Evolutionary conservation across 1,284 basidiomycete genomes (phyloP).

Genomic region (Ceratobasidium sp.): DNA sequence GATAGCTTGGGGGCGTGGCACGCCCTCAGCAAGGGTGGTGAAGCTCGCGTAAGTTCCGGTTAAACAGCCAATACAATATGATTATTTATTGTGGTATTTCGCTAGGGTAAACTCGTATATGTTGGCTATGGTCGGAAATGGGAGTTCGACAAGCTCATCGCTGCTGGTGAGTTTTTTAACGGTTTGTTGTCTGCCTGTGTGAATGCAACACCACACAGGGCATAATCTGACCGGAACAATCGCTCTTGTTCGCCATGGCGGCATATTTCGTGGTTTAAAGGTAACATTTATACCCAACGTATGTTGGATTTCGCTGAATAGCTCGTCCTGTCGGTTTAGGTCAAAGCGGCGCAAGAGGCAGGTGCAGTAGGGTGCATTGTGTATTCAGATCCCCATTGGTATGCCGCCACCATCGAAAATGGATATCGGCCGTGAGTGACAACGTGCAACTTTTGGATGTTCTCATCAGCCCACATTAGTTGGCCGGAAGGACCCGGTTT

Average conservation of each 20-base stretch:
- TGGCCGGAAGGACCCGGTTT: conserved; percentile 88
- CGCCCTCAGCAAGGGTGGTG: conserved; percentile 69
- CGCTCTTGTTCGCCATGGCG: conserved; percentile 83
- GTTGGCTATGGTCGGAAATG: conserved; percentile 81
- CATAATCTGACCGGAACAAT: conserved; percentile 81
- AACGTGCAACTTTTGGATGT: neutral
- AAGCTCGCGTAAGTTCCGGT: conserved; percentile 53
- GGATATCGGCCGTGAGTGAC: conserved; percentile 64
- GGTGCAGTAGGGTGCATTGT: conserved; percentile 69
- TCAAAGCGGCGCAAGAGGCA: conserved; percentile 81
- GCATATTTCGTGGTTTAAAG: conserved; percentile 82
- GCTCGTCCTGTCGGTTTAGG: conserved; percentile 54
- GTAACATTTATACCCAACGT: conserved; percentile 28
- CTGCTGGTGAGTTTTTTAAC: conserved; percentile 52
- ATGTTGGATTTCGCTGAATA: too few species aligned
- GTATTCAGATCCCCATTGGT: conserved; percentile 88
- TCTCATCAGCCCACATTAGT: conserved; percentile 43
- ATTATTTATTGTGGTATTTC: neutral
- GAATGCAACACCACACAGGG: conserved; percentile 48
- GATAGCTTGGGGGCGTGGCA: conserved; percentile 70
- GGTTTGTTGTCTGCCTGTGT: neutral
- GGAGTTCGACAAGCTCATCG: conserved; percentile 72
- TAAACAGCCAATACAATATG: neutral
- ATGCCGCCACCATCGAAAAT: conserved; percentile 80
- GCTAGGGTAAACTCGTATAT: conserved; percentile 72